Conservation (phyloP, 805 yeast species). For the Huiozyma sinensis region DNA sequence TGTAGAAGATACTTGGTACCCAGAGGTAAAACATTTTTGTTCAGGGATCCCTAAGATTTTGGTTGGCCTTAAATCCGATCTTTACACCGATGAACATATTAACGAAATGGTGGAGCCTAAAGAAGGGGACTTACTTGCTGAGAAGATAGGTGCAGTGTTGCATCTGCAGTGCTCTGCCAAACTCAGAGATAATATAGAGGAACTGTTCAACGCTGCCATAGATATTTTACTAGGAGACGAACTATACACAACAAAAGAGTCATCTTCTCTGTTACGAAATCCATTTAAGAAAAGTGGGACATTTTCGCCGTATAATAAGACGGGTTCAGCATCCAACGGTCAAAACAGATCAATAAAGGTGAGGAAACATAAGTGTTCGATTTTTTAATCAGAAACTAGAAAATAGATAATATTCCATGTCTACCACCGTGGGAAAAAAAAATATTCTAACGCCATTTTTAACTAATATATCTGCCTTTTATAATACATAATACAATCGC, state of each 20-base stretch:
- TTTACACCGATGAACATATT: constrained; percentile 22
- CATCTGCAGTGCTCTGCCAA: constrained; percentile 78
- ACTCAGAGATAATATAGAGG: constrained; percentile 50
- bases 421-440: too few relatives aligned
- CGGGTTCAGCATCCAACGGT: background rate
- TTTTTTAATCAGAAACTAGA: background rate
- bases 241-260: background rate
- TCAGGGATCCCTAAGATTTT: constrained; percentile 67
- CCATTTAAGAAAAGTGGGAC: constrained; percentile 9
- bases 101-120: constrained; percentile 31
- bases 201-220: constrained; percentile 55
- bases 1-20: constrained; percentile 75
- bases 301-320: background rate
- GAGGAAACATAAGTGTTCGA: background rate
- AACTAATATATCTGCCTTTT: too few relatives aligned
- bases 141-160: constrained; percentile 53
- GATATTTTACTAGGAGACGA: background rate
- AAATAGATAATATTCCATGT: too few relatives aligned
- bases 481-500: too few relatives aligned
- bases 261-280: constrained; percentile 1
- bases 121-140: constrained; percentile 43
- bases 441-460: too few relatives aligned
- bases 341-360: background rate
- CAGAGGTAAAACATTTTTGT: constrained; percentile 76
- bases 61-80: constrained; percentile 77